Evolutionary conservation across 2,329 filamentous ascomycete species (phyloP).

Genomic region (Dactylellina drechsleri): DNA sequence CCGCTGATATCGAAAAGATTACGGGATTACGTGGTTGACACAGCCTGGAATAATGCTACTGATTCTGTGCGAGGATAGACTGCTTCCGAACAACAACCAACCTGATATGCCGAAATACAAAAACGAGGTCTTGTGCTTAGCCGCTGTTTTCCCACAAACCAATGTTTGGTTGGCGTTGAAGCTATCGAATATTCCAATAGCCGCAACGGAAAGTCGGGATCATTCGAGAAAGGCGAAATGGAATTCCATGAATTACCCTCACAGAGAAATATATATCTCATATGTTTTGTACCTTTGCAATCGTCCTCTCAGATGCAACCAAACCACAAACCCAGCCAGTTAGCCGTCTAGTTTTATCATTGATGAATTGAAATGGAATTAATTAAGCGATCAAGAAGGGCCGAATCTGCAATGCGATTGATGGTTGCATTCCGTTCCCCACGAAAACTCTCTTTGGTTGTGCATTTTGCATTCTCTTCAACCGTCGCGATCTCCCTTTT

Average conservation of each 20-base stretch:
- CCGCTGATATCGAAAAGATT: constrained; percentile 15
- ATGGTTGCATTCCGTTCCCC: constrained; percentile 54
- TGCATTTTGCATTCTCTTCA: constrained; percentile 31
- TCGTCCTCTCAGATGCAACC: constrained; percentile 4
- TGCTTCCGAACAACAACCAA: constrained; percentile 28
- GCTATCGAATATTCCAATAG: constrained; percentile 9
- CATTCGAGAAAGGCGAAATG: constrained; percentile 41
- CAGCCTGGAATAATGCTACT: neutral
- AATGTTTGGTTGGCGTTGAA: neutral
- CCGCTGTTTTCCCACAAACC: constrained; percentile 38
- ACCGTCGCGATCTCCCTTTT: constrained; percentile 41
- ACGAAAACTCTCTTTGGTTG: constrained; percentile 26
- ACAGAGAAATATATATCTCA: constrained; percentile 39
- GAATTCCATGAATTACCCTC: constrained; percentile 6
- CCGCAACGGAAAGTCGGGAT: constrained; percentile 37
- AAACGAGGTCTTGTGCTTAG: constrained; percentile 34
- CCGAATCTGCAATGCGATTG: constrained; percentile 38
- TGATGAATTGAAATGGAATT: too few relatives aligned
- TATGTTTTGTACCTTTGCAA: constrained; percentile 1
- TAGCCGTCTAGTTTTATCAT: too few relatives aligned
- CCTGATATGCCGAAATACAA: constrained; percentile 38
- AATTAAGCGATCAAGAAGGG: constrained; percentile 21
- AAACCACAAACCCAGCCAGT: too few relatives aligned
- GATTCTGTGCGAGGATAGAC: constrained; percentile 40
- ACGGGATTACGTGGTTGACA: constrained; percentile 14